Base-by-base conservation (phyloP, 78 protist species). In the Dictyostelium intermedium region DNA sequence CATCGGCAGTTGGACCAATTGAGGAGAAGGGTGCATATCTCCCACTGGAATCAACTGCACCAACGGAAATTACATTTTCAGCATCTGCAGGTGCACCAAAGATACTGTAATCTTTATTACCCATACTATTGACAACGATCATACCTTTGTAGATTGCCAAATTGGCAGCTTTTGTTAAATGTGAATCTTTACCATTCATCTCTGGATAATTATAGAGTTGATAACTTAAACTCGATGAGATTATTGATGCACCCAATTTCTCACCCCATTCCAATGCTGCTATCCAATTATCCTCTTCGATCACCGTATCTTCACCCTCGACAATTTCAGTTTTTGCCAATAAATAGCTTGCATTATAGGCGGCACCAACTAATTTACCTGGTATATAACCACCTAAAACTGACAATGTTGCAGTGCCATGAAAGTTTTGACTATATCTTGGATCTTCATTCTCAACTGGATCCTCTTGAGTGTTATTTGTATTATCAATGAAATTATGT, bases 201-300 rank as follows among this genome's bases (percentile, higher is more conserved):
- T 85, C 93, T 81, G 82, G 60, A 60, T 87, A 93, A 34, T 79
- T 85, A 37, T 85, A 93, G 4, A 43, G 25, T 74, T 6, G 23
- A 43, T 93, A 93, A 25, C 96, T 91, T 6, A 93, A 74, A 18
- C 86, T 74, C 27, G 70, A 34, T 2, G 81, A n/a, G 9, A 85
- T 86, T 23, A 93, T n/a, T 0, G 85, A 61, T 2, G 92, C 92
- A 41, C 96, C 96, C 2, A 13, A 16, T 10, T n/a, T 50, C n/a
- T 93, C 92, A 37, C 87, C 96, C 96, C 92, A 85, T 41, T 93
- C 92, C 11, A 93, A 23, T 10, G 83, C 92, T 3, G 63, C 47
- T 8, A 85, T 80, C 91, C 91, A 93, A 47, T 85, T n/a, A 70
- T 93, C 96, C 23, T 93, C 96, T 61, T 93, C 96, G 27, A 63